Evolutionary conservation across 73 alveolate genomes (phyloP).

Genomic region (Symbiodinium natans): DNA sequence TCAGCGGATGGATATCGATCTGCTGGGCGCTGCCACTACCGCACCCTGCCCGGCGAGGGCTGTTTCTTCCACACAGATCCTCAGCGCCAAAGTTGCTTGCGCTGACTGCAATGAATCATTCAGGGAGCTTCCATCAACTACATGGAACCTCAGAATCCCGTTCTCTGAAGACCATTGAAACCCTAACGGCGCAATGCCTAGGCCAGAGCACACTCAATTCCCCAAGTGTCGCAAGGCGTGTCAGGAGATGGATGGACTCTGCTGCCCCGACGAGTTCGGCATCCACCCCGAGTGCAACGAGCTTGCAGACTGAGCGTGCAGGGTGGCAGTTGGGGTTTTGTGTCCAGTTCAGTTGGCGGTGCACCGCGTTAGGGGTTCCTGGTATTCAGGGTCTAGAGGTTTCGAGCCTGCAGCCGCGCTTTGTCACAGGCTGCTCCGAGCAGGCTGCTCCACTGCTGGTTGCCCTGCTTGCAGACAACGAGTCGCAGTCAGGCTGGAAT

Average conservation of each 20-base stretch:
- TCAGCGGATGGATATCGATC: neutral
- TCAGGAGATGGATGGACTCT: neutral
- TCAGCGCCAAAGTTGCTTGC: no score
- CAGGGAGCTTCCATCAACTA: no score
- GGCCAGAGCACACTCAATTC: no score
- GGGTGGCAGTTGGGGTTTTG: neutral
- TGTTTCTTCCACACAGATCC: neutral
- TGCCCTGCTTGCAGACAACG: neutral
- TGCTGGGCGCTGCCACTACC: neutral
- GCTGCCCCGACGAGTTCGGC: neutral
- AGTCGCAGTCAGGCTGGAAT: neutral
- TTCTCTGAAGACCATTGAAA: no score
- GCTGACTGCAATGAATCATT: no score
- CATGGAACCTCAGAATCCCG: no score
- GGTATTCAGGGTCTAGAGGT: no score
- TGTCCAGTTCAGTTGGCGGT: no score
- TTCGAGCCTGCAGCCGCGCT: no score
- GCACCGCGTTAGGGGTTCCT: no score
- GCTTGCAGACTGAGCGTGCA: neutral
- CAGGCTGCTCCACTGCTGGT: neutral
- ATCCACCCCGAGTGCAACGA: neutral
- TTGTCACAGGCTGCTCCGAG: neutral
- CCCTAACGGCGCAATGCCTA: neutral
- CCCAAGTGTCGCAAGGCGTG: no score
- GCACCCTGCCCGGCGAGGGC: slow-evolving; percentile 6